Evolutionary conservation across 1,284 basidiomycete genomes (phyloP).

Genomic region (Stygiomarasmius scandens): DNA sequence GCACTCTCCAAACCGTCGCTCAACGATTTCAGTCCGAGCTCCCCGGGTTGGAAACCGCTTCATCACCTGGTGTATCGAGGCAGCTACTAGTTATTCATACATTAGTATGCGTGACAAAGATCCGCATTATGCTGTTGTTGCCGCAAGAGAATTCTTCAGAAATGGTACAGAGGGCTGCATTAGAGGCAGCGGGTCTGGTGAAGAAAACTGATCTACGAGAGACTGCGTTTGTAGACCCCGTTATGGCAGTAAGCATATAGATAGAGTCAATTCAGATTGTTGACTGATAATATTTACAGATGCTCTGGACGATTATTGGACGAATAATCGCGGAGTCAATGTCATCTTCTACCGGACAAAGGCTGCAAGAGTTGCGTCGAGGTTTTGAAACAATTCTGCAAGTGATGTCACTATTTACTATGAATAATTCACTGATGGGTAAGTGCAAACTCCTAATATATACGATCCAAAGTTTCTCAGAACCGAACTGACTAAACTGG

Average conservation of each 20-base stretch:
- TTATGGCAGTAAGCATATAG: conserved; percentile 30
- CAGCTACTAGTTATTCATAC: conserved; percentile 34
- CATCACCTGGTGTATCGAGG: conserved; percentile 16
- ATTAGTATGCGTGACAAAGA: conserved; percentile 34
- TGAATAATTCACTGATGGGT: background rate
- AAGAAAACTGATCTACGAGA: background rate
- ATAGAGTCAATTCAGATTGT: background rate
- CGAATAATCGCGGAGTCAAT: background rate
- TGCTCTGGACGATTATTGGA: background rate
- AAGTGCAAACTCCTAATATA: background rate
- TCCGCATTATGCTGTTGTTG: conserved; percentile 37
- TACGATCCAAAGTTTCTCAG: too few species aligned
- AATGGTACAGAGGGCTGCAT: conserved; percentile 27
- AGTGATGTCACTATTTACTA: background rate
- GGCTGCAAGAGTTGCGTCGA: background rate
- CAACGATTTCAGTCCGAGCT: conserved; percentile 25
- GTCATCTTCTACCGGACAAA: background rate
- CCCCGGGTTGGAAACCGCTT: conserved; percentile 24
- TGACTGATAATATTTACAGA: background rate
- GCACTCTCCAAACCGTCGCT: conserved; percentile 31
- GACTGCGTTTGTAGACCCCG: conserved; percentile 26
- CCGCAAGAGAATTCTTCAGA: conserved; percentile 24
- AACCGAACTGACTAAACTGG: too few species aligned
- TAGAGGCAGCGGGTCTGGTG: conserved; percentile 23
- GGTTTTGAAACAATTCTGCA: background rate